Evolutionary conservation across 768 basidiomycete genomes (phyloP), one percentile per base, ranked within the genome.

Genomic region (Agrocybe praecox): DNA sequence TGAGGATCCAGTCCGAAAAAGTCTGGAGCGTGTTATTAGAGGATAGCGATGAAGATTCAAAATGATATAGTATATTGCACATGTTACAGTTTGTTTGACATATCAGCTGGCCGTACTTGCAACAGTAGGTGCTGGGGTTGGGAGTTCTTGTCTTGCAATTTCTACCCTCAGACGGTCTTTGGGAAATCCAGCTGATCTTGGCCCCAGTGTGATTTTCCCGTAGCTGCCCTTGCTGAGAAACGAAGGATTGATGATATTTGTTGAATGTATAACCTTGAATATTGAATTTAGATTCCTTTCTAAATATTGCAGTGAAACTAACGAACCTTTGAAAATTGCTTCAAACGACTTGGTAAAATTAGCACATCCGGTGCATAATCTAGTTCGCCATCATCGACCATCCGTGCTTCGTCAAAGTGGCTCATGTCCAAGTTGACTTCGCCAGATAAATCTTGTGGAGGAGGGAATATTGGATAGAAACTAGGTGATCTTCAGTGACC

Each of bases 381-480:
- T 5, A 80, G 66, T 11, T 76, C 73, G 10, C 58, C 67, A 1
- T 73, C 73, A 22, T 69, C 69, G 19, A 68, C 72, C 32, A 84
- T 68, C 19, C 68, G 73, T 26, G 79, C 69, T 3, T 67, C 72
- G 22, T 76, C 73, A 23, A 81, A 82, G 73, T 98, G 96, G 18
- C 90, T 87, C 15, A 97, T 80, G 66, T 97, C 95, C 40, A 99
- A 80, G 67, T 97, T 96, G 55, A 98, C 85, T 66, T 96, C 94
- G 34, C 83, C 78, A 1, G 87, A 77, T 17, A 89, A 71, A 6
- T 90, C 89, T 12, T 79, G 68, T 0, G 97, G 94, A 1, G 86
- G 82, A 9, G 97, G 97, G 71, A 98, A 98, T 40, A 97, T 72
- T 0, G 97, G 97, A 69, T 98, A 99, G 75, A 97, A 97, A 65